A percentile compares a stretch with the other conserved stretches of the same genome.
phyloP scores from a whole-genome alignment of 352 stramenopile species.

The Blastocystis hominis region DNA sequence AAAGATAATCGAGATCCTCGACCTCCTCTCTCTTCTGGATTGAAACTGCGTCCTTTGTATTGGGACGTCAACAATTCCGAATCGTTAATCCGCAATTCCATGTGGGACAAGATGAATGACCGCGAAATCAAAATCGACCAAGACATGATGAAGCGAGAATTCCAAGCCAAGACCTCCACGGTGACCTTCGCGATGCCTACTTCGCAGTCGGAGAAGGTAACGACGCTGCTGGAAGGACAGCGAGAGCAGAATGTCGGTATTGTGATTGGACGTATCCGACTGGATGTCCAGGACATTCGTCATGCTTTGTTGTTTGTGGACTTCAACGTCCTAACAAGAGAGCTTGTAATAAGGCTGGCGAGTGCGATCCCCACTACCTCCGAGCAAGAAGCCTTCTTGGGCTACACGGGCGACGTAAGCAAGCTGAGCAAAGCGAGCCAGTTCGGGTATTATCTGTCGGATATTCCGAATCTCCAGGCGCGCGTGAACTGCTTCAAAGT shows the following conservation, averaged over 20 bases:
- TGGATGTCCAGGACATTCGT: constrained; percentile 44
- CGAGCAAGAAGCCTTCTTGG: constrained; percentile 55
- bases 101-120: constrained; percentile 15
- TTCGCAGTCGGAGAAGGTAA: constrained; percentile 16
- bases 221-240: constrained; percentile 61
- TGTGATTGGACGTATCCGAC: constrained; percentile 59
- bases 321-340: constrained; percentile 53
- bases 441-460: constrained; percentile 36
- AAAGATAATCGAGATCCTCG: neutral
- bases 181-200: neutral
- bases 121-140: constrained; percentile 13
- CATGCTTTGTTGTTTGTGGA: constrained; percentile 58
- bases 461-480: neutral
- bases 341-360: constrained; percentile 59
- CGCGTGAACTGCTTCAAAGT: constrained; percentile 52
- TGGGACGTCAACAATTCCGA: neutral
- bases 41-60: constrained; percentile 26
- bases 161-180: neutral
- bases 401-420: constrained; percentile 45
- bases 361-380: constrained; percentile 60
- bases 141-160: neutral
- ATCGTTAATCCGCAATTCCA: constrained; percentile 1
- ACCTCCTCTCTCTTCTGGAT: neutral
- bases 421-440: constrained; percentile 57
- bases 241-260: constrained; percentile 63